Evolutionary conservation across 192 early-diverging fungal genomes (phyloP).

Genomic region (Podila clonocystis): DNA sequence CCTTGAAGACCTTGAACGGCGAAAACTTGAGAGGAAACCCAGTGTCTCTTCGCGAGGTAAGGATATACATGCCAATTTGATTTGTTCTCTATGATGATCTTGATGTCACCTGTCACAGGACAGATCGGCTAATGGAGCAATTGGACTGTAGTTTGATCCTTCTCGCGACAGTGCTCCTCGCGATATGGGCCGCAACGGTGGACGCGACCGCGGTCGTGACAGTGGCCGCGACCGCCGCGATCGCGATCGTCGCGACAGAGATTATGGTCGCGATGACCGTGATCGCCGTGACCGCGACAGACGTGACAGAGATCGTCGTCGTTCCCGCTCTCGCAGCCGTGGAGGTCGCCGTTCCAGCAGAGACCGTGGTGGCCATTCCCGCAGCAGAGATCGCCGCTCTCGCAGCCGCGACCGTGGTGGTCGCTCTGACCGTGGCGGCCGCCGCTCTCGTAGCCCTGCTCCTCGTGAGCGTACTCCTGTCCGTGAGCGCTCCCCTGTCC

Average conservation of each 20-base stretch:
- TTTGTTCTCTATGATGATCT: neutral
- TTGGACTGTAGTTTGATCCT: slow-evolving; percentile 23
- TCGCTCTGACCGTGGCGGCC: slow-evolving; percentile 49
- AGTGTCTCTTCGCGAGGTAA: slow-evolving; percentile 74
- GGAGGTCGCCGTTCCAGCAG: slow-evolving; percentile 29
- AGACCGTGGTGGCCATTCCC: slow-evolving; percentile 54
- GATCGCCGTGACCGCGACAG: slow-evolving; percentile 60
- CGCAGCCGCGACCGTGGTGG: slow-evolving; percentile 50
- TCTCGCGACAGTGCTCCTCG: slow-evolving; percentile 42
- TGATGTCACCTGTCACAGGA: neutral
- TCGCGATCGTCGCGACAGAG: slow-evolving; percentile 49
- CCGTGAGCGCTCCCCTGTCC: slow-evolving; percentile 23
- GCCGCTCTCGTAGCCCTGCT: slow-evolving; percentile 53
- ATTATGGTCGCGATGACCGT: slow-evolving; percentile 51
- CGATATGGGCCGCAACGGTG: slow-evolving; percentile 48
- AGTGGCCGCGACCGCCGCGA: slow-evolving; percentile 49
- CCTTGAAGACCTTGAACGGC: slow-evolving; percentile 86
- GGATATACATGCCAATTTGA: slow-evolving; percentile 12
- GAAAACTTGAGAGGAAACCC: slow-evolving; percentile 74
- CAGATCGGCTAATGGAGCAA: slow-evolving; percentile 4
- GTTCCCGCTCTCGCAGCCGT: slow-evolving; percentile 62
- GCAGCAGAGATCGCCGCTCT: slow-evolving; percentile 61
- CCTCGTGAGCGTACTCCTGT: slow-evolving; percentile 24
- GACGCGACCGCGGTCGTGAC: slow-evolving; percentile 21
- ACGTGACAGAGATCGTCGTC: slow-evolving; percentile 59